Base-by-base conservation (phyloP, 495 filamentous ascomycete species). In the Rhypophila decipiens region DNA sequence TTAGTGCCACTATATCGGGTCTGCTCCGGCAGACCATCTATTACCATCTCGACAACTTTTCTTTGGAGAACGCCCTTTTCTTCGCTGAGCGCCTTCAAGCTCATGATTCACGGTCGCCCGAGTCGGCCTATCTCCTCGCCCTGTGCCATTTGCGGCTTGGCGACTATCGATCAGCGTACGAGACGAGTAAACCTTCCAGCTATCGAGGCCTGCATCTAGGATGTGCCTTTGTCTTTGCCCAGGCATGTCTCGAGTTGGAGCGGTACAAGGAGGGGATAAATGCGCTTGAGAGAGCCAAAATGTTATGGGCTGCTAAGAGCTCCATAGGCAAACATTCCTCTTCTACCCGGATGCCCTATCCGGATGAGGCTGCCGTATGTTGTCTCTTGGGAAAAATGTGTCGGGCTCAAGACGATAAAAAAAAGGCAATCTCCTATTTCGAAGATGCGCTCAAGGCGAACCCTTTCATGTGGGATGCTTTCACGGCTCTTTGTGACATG, bases 391-490 rank as follows among this genome's bases (percentile, higher is more conserved):
- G 88, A 3, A 95, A 95, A 69, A 71, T 98, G 24, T 95, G 86
- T 70, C 77, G 85, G 24, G 87, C 79, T 13, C 79, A 90, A 58
- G 82, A 85, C 42, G 86, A 96, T 62, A 73, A 82, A 50, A 82
- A 83, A 52, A 89, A 86, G 57, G 88, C 94, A 24, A 77, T 89
- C 10, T 76, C 86, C 40, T 86, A 79, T 59, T 97, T 89, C 62
- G 87, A 90, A 46, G 87, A 90, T 47, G 83, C 93, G 7, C 70
- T 97, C 42, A 95, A 90, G 64, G 60, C 83, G 31, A 97, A 96
- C 59, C 90, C 93, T 0, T 95, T 97, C 67, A 90, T 95, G 80
- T 97, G 94, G 93, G 93, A 98, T 72, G 94, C 94, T 0, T 96
- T 96, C 63, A 74, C 83, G 17, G 83, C 76, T n/a, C 69, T 98